Conservation (phyloP, 2,329 filamentous ascomycete species). For the Cercospora sesami region DNA sequence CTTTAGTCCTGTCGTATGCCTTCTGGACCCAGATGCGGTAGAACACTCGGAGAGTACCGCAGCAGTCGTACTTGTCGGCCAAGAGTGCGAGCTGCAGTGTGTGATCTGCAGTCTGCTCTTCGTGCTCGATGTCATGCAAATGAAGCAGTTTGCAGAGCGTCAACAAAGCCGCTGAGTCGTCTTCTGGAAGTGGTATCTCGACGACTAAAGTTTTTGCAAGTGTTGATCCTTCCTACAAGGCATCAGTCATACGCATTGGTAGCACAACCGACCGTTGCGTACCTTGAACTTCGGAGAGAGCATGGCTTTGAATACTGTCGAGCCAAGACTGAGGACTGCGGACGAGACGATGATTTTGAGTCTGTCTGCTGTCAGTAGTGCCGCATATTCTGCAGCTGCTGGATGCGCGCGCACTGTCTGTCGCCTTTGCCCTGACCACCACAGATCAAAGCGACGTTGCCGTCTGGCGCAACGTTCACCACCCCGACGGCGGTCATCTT, state of each 20-base stretch:
- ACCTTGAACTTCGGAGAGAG: constrained; percentile 14
- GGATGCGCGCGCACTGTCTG: no score
- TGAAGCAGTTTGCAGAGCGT: constrained; percentile 20
- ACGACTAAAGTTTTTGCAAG: background rate
- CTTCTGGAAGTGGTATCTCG: constrained; percentile 17
- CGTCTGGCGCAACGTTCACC: constrained; percentile 37
- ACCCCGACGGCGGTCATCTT: background rate
- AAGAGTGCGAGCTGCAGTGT: background rate
- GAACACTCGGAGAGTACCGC: background rate
- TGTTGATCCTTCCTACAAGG: constrained; percentile 13
- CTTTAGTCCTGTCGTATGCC: background rate
- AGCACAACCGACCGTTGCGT: background rate
- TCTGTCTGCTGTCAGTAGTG: no score
- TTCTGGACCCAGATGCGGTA: background rate
- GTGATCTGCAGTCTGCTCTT: background rate
- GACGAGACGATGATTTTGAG: constrained; percentile 15
- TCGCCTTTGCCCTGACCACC: background rate
- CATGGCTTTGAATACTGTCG: constrained; percentile 22
- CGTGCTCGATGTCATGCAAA: background rate
- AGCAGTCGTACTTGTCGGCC: constrained; percentile 18
- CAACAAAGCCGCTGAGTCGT: constrained; percentile 12
- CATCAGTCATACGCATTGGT: no score
- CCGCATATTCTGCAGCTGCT: no score
- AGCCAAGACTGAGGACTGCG: constrained; percentile 16
- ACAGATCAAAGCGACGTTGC: constrained; percentile 9